Evolutionary conservation across 176 grass and related monocot genomes (phyloP).

Genomic region (Saccharum spontaneum): DNA sequence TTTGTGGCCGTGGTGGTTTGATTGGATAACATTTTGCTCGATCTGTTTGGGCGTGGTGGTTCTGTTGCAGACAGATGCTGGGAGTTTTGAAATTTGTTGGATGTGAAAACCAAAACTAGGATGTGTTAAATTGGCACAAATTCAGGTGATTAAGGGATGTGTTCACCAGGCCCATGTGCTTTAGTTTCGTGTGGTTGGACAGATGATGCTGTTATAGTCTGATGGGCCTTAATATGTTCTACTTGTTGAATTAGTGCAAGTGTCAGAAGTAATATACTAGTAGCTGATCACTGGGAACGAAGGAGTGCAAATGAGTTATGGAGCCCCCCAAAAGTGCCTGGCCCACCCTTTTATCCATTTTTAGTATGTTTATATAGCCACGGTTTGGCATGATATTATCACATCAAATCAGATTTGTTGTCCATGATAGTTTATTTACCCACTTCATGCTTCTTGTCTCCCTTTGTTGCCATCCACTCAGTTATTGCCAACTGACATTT

Average conservation of each 20-base stretch:
- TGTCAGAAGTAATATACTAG: background rate
- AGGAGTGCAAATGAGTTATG: background rate
- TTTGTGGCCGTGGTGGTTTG: background rate
- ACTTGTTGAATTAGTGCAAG: background rate
- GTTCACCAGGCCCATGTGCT: background rate
- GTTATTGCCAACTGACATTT: slow-evolving; percentile 19
- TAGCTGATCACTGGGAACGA: background rate
- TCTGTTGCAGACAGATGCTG: background rate
- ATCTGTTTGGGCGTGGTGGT: background rate
- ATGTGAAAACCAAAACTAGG: background rate
- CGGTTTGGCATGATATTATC: background rate
- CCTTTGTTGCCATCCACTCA: slow-evolving; percentile 27
- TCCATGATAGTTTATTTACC: background rate
- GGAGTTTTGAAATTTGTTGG: slow-evolving; percentile 3
- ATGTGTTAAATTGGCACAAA: background rate
- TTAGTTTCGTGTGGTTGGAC: background rate
- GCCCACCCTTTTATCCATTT: background rate
- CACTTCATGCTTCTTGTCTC: slow-evolving; percentile 18
- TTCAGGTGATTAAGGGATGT: background rate
- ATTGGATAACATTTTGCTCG: background rate
- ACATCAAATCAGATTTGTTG: slow-evolving; percentile 1
- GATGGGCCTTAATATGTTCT: slow-evolving; percentile 1
- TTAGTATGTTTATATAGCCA: background rate
- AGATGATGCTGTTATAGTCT: background rate
- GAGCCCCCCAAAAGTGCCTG: background rate